A percentile compares a stretch with the other conserved stretches of the same genome.
These are phyloP conservation scores for Chytriomyces hyalinus DNA, from an alignment of 192 early-diverging fungal genomes.

Conservation along the genomic window DNA sequence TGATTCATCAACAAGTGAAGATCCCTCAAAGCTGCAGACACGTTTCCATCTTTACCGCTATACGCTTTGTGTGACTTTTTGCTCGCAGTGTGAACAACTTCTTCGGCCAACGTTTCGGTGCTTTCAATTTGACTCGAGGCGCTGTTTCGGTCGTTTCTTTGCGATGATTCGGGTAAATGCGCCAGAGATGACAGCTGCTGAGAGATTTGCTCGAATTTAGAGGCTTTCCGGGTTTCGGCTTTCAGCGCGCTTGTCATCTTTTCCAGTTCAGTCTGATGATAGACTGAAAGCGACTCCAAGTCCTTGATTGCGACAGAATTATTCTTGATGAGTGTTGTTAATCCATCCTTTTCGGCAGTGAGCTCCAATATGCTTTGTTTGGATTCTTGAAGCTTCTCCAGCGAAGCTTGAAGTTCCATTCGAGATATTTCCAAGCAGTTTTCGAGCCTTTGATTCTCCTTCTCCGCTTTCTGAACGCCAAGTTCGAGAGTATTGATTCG, in stretches of 20 bases:
- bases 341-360: too few species aligned
- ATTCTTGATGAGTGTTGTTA: not conserved
- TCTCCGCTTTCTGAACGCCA: too few species aligned
- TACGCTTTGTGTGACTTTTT: not conserved
- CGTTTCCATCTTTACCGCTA: not conserved
- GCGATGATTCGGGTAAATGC: not conserved
- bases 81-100: not conserved
- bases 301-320: not conserved
- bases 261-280: not conserved
- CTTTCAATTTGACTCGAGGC: not conserved
- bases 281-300: not conserved
- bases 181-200: not conserved
- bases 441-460: too few species aligned
- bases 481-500: not conserved
- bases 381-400: too few species aligned
- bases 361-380: too few species aligned
- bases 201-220: not conserved
- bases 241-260: not conserved
- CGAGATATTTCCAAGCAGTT: too few species aligned
- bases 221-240: not conserved
- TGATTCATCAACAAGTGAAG: not conserved
- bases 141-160: not conserved
- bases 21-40: not conserved
- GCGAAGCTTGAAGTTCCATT: too few species aligned
- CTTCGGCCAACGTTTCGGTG: slow-evolving; percentile 26